phyloP scores from a whole-genome alignment of 2,329 filamentous ascomycete species.

The Aureobasidium namibiae region DNA sequence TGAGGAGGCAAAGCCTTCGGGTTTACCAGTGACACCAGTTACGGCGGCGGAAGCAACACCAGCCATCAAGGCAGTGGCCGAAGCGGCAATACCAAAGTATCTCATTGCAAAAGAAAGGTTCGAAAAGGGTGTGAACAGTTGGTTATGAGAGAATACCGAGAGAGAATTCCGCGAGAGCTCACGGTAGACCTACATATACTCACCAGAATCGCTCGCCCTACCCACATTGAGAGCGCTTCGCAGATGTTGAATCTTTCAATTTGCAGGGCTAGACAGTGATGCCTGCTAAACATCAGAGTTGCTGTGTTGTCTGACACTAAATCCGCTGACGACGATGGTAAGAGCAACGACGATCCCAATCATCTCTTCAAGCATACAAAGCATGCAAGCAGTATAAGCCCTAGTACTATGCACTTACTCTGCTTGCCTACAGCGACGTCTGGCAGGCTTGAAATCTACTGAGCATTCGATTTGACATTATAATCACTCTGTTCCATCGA shows the following conservation, averaged over 20 bases:
- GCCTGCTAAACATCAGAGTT: background rate
- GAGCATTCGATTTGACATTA: too few relatives aligned
- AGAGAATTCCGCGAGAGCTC: background rate
- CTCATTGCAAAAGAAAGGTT: background rate
- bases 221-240: background rate
- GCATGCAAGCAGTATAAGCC: background rate
- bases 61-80: constrained; percentile 3
- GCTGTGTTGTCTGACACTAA: background rate
- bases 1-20: constrained; percentile 40
- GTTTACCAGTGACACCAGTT: constrained; percentile 23
- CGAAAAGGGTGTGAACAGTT: background rate
- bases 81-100: constrained; percentile 1
- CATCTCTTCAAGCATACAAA: background rate
- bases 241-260: background rate
- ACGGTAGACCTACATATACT: background rate
- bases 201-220: background rate
- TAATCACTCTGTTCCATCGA: too few relatives aligned
- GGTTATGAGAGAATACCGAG: background rate
- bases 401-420: background rate
- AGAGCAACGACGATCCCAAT: background rate
- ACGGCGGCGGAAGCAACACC: constrained; percentile 1
- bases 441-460: background rate
- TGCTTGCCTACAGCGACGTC: background rate
- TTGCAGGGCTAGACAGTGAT: background rate
- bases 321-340: background rate